Conservation (phyloP, 768 basidiomycete genomes). For the Mycena venus region DNA sequence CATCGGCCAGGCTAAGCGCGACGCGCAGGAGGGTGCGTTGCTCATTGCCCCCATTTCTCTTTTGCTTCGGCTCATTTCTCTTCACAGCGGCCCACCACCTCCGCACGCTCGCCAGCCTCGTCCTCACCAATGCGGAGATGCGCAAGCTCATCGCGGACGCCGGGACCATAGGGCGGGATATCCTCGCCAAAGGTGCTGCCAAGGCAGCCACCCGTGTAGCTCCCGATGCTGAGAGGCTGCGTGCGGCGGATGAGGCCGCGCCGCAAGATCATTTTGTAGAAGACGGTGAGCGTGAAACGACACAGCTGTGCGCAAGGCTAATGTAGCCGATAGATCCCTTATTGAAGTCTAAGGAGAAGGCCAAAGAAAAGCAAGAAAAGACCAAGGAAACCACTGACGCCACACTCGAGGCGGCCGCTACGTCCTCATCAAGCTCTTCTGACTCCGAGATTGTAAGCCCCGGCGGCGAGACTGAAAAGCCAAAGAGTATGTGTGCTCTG, state of each 20-base stretch:
- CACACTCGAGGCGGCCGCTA: slow-evolving; percentile 11
- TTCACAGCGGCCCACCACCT: slow-evolving; percentile 82
- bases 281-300: slow-evolving; percentile 44
- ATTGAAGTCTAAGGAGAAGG: slow-evolving; percentile 27
- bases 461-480: slow-evolving; percentile 42
- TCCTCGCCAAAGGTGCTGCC: slow-evolving; percentile 79
- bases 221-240: slow-evolving; percentile 73
- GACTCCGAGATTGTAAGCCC: not conserved
- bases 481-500: slow-evolving; percentile 7
- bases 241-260: slow-evolving; percentile 75
- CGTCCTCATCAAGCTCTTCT: slow-evolving; percentile 9
- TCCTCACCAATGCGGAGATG: slow-evolving; percentile 94
- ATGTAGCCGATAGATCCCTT: not conserved
- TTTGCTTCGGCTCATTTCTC: not conserved
- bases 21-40: slow-evolving; percentile 70
- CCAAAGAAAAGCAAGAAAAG: not conserved
- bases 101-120: slow-evolving; percentile 86
- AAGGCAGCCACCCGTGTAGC: slow-evolving; percentile 79
- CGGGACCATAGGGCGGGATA: slow-evolving; percentile 83
- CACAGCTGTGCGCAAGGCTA: not conserved
- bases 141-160: slow-evolving; percentile 91
- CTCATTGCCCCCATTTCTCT: not conserved
- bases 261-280: slow-evolving; percentile 77
- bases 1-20: slow-evolving; percentile 53
- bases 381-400: not conserved